These are phyloP conservation scores for Cochlearia excelsa DNA, from an alignment of 345 rosid species.

Conservation along the genomic window DNA sequence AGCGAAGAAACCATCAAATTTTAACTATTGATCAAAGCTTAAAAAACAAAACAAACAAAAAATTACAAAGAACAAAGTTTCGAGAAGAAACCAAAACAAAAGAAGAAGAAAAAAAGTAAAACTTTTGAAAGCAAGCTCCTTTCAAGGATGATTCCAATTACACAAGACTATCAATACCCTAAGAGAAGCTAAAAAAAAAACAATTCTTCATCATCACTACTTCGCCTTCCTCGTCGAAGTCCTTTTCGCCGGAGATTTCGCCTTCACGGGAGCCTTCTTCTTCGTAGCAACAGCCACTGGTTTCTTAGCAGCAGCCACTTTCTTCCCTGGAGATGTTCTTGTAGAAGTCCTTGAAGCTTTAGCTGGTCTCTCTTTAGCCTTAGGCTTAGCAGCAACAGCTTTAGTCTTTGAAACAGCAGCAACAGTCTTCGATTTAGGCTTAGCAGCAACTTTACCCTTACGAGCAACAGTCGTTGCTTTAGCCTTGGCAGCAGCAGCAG, in stretches of 20 bases:
- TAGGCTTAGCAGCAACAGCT: slow-evolving; percentile 51
- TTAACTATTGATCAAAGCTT: slow-evolving; percentile 29
- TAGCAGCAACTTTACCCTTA: slow-evolving; percentile 36
- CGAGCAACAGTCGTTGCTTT: slow-evolving; percentile 27
- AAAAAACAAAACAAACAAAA: slow-evolving; percentile 22
- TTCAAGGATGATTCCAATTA: slow-evolving; percentile 35
- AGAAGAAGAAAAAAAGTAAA: not conserved
- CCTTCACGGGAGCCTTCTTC: slow-evolving; percentile 56
- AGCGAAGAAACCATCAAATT: slow-evolving; percentile 8
- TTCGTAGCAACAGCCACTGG: slow-evolving; percentile 32
- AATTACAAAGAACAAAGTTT: slow-evolving; percentile 14
- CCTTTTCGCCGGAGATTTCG: slow-evolving; percentile 60
- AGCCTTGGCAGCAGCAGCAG: slow-evolving; percentile 27
- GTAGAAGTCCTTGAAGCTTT: slow-evolving; percentile 64
- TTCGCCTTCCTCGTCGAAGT: slow-evolving; percentile 41
- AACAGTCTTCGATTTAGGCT: slow-evolving; percentile 28
- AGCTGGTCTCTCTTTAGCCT: slow-evolving; percentile 54
- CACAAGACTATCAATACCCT: slow-evolving; percentile 30
- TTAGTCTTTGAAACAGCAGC: slow-evolving; percentile 39
- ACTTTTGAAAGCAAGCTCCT: slow-evolving; percentile 30
- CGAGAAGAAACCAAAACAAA: slow-evolving; percentile 19
- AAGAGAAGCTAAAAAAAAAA: slow-evolving; percentile 31
- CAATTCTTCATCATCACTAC: slow-evolving; percentile 30
- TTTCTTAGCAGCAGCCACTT: slow-evolving; percentile 47
- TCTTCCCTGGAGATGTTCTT: slow-evolving; percentile 65